Evolutionary conservation across 495 filamentous ascomycete genomes (phyloP), one percentile per base, ranked within the genome.

Genomic region (Lophiostoma macrostomum): DNA sequence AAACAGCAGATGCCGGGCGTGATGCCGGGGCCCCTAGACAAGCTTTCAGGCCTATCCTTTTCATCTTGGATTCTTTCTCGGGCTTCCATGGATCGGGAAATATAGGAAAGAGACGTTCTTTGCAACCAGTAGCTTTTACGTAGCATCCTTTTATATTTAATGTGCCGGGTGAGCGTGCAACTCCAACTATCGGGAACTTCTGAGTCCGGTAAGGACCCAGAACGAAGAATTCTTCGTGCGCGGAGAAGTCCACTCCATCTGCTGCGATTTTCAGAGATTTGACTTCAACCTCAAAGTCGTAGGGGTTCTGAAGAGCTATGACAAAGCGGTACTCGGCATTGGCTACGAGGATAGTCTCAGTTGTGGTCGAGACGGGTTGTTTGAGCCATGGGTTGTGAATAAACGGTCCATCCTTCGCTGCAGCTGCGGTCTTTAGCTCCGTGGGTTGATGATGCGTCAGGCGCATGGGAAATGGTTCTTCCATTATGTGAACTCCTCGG

Each of bases 381-480:
- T 88, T 89, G 35, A 86, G 64, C 56, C 94, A 95, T 0, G 91
- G 86, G 60, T 95, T 95, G 57, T 95, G 93, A 36, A 97, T 84
- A 61, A 97, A 96, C 1, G 91, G 91, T 87, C 87, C 46, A 82
- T 87, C 37, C 77, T 77, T 60, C 8, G 30, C 35, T 19, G 43
- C 43, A 27, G 50, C 44, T 1, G 23, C 22, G 4, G 23, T 16
- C 18, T 49, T 58, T 3, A 96, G 69, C 38, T 91, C 84, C 25
- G 77, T 79, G 57, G 81, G 86, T 3, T 76, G 79, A 58, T 89
- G 90, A 6, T 85, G 76, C 53, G 86, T 79, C 14, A 90, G 84
- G n/a, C 76, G 76, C 55, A 71, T 73, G 16, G 71, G 71, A 28
- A 73, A 69, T 36, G 72, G 67, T 27, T 78, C 69, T 23, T 81